Evolutionary conservation across 805 yeast genomes (phyloP), one percentile per base, ranked within the genome.

Genomic region (Hanseniaspora mollemarum): DNA sequence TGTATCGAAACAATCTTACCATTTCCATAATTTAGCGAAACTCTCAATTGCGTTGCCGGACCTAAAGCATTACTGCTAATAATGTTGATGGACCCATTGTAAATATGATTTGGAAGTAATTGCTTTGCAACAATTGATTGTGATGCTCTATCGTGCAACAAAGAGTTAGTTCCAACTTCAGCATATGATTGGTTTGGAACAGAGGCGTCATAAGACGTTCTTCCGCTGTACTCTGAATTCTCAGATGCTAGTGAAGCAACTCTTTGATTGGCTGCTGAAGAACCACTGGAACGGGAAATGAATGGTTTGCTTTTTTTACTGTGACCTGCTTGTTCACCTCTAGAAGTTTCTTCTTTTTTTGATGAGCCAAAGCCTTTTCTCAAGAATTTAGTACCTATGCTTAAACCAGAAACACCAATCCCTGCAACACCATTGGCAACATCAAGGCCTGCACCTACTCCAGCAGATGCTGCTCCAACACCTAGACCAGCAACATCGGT

Each of bases 1-100:
- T 71, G 75, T 35, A 90, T 59, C 41, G 75, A 83, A 59, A 77
- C 81, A 37, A 68, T 59, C 41, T 64, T 64, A 15, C 70, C 72
- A 24, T 39, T 51, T 68, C 66, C 62, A 38, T 66, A 70, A 35
- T 76, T 71, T 55, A 78, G 62, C 0, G 73, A 61, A 2, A 76
- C 76, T 60, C 76, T 81, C 41, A 85, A 73, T 55, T 76, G 81
- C 50, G 67, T 65, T 40, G 64, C 59, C 19, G 63, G 60, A 15
- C 71, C 67, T 39, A 74, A 61, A 16, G 75, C 73, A 10, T 65
- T n/a, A 18, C 43, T 33, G 24, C 42, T 41, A 12, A 57, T 52
- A 28, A 54, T 49, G 19, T 52, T 54, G n/a, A 60, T 54, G 31
- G 45, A 46, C 52, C 57, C 59, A 6, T 46, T 53, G 12, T 54